Percentiles rank a stretch among this genome's conserved stretches.
These are phyloP conservation scores for Limtongia smithiae DNA, from an alignment of 805 yeast genomes.

Conservation along the genomic window DNA sequence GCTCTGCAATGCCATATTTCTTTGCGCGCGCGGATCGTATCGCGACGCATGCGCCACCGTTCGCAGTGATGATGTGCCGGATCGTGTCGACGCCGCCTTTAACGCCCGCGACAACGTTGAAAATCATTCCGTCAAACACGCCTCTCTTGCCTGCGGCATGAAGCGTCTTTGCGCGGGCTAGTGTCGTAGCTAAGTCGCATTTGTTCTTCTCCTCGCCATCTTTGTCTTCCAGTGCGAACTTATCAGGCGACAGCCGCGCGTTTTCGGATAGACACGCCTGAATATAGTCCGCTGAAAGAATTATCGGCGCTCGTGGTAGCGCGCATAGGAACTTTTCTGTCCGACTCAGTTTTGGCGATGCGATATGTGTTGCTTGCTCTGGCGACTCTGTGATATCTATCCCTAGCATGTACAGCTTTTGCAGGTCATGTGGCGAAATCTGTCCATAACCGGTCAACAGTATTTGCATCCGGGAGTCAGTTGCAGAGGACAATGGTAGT, in stretches of 20 bases:
- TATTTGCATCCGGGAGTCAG: constrained; percentile 17
- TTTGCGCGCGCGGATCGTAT: constrained; percentile 33
- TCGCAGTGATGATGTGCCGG: constrained; percentile 54
- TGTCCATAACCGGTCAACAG: constrained; percentile 29
- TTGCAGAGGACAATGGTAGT: too few relatives aligned
- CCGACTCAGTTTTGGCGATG: constrained; percentile 78
- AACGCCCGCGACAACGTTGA: constrained; percentile 55
- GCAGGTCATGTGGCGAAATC: constrained; percentile 7
- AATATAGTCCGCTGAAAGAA: constrained; percentile 33
- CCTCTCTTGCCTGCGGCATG: constrained; percentile 14
- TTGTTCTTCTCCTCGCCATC: constrained; percentile 37
- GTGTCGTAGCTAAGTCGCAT: constrained; percentile 24
- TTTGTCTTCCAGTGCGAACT: constrained; percentile 30
- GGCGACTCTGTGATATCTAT: constrained; percentile 46
- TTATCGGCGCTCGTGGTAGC: constrained; percentile 47
- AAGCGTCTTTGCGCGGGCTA: constrained; percentile 27
- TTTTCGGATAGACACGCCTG: constrained; percentile 17
- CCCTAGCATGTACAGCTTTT: constrained; percentile 49
- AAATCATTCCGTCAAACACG: constrained; percentile 48
- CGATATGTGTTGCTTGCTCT: constrained; percentile 43
- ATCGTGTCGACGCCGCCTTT: constrained; percentile 60
- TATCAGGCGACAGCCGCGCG: constrained; percentile 25
- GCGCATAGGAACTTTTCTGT: constrained; percentile 83
- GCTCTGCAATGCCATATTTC: constrained; percentile 10
- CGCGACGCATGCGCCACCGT: constrained; percentile 47